Evolutionary conservation across 2,329 filamentous ascomycete species (phyloP).

Genomic region (Ceratocystis eucalypticola): DNA sequence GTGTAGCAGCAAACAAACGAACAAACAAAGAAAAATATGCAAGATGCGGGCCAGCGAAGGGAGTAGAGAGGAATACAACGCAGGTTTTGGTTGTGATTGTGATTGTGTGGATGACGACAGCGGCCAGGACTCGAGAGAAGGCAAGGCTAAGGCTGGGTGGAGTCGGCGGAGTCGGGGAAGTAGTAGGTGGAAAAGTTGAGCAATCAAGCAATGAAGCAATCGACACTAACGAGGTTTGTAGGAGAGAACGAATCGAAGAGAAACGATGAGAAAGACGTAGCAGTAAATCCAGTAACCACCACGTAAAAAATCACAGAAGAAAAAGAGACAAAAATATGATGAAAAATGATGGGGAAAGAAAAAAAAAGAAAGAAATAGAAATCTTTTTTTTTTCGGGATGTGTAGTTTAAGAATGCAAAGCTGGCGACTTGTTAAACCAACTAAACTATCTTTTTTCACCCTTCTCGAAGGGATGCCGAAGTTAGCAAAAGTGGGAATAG

Average conservation of each 20-base stretch:
- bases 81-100: neutral
- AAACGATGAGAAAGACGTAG: slow-evolving; percentile 6
- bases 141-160: slow-evolving; percentile 23
- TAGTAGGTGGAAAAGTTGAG: neutral
- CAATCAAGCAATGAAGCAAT: slow-evolving; percentile 19
- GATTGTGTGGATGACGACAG: slow-evolving; percentile 21
- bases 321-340: slow-evolving; percentile 19
- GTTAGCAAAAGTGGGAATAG: neutral
- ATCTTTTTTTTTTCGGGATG: neutral
- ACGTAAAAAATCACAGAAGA: slow-evolving; percentile 19
- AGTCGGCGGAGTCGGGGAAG: slow-evolving; percentile 20
- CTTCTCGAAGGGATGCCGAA: neutral
- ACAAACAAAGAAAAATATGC: slow-evolving; percentile 1
- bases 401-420: slow-evolving; percentile 3
- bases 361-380: slow-evolving; percentile 23
- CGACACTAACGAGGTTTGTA: slow-evolving; percentile 6
- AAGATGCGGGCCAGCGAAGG: neutral
- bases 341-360: slow-evolving; percentile 23
- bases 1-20: neutral
- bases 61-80: neutral
- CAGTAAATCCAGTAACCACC: slow-evolving; percentile 17
- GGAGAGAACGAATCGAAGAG: slow-evolving; percentile 19
- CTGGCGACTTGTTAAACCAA: neutral
- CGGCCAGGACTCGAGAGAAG: neutral
- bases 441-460: neutral